Conservation (phyloP, 1,284 basidiomycete species). For the Austroboletus novae-zelandiae region DNA sequence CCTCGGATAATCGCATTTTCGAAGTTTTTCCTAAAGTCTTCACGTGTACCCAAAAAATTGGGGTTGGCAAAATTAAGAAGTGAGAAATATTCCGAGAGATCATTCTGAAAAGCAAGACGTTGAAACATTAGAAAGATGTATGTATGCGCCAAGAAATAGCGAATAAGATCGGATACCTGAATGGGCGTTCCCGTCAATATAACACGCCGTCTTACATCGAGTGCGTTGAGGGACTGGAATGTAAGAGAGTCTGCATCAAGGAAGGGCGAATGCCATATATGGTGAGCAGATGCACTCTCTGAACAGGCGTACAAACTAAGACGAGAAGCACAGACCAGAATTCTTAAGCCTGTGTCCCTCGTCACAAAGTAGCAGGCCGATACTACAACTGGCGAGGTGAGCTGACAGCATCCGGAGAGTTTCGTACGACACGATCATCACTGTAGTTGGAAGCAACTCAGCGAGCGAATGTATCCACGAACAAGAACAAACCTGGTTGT, state of each 20-base stretch:
- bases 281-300: conserved; percentile 12
- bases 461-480: not conserved
- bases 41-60: conserved; percentile 88
- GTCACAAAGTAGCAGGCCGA: conserved; percentile 92
- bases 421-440: conserved; percentile 99
- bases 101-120: conserved; percentile 59
- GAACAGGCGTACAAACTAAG: not conserved
- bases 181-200: conserved; percentile 97
- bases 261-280: not conserved
- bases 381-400: conserved; percentile 75
- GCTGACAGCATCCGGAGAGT: conserved; percentile 83
- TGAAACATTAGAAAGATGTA: not conserved
- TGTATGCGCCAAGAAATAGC: conserved; percentile 1
- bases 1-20: conserved; percentile 94
- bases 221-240: conserved; percentile 80
- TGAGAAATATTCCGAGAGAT: conserved; percentile 96
- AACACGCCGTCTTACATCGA: conserved; percentile 92
- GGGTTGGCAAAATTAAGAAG: conserved; percentile 97
- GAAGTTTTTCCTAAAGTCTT: conserved; percentile 95
- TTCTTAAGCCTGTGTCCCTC: conserved; percentile 99
- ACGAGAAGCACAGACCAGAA: conserved; percentile 57
- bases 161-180: conserved; percentile 49
- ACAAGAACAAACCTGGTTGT: conserved; percentile 67
- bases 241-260: conserved; percentile 73
- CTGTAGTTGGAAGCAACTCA: conserved; percentile 39